Base-by-base conservation (phyloP, 2,329 filamentous ascomycete genomes). In the Ceratocystis diversiconidia region DNA sequence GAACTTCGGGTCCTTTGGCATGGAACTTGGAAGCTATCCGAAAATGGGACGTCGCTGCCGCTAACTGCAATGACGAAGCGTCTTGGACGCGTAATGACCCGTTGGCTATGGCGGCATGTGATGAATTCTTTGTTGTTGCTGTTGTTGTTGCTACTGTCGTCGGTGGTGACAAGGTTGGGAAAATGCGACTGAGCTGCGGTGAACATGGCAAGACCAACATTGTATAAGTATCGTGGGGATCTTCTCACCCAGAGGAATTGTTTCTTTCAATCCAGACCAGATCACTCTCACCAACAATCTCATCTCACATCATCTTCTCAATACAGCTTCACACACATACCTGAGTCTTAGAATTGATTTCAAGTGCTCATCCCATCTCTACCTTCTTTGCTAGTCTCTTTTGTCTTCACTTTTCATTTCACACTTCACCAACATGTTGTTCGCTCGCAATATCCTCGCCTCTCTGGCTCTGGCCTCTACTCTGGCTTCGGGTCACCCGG, bases 401-500 rank as follows among this genome's bases (percentile, higher is more conserved):
- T 55, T 36, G 36, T 22, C 50, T 41, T 28, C 48, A n/a, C 61
- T 52, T 15, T 19, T 50, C 25, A 28, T 22, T 50, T 55, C 30
- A n/a, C 3, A 25, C 48, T 62, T 8, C 10, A 19, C 2, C 41
- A 65, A 52, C 19, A 67, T 65, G 63, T 50, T 67, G 48, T 65
- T 65, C 43, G 41, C 48, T 43, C 66, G 63, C 48, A 65, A 67
- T 28, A 15, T 63, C 22, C 60, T 68, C 36, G 52, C 66, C 57
- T 52, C 67, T 3, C 65, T 70, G 44, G 64, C 67, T 17, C 44
- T 68, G n/a, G 22, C 62, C 41, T 55, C 66, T 36, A 62, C 65
- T 17, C 61, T 70, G 5, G 70, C 62, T 61, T 61, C 69, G 19
- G 78, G 78, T 22, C 78, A 83, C 67, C 79, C 79, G 1, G 79